phyloP scores from a whole-genome alignment of 108 stramenopile genomes.

The Skeletonema marinoi region DNA sequence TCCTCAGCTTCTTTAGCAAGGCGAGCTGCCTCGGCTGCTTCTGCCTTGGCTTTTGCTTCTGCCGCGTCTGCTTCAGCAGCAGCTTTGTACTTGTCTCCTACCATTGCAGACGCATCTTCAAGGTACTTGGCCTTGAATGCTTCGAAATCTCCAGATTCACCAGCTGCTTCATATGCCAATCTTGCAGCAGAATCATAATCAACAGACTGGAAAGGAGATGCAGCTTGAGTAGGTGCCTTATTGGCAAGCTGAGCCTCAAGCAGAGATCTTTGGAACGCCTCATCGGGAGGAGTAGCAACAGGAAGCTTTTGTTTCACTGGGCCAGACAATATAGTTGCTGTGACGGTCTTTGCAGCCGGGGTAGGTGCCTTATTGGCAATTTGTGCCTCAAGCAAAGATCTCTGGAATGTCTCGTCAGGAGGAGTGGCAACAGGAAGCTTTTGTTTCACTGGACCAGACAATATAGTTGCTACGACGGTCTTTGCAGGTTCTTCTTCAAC shows the following conservation, averaged over 20 bases:
- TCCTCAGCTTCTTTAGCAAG: conserved; percentile 12
- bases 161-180: conserved; percentile 22
- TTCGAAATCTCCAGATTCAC: conserved; percentile 9
- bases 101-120: conserved; percentile 13
- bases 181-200: conserved; percentile 39
- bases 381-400: conserved; percentile 13
- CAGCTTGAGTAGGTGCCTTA: not conserved
- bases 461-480: not conserved
- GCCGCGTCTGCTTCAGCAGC: not conserved
- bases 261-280: conserved; percentile 10
- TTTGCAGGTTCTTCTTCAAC: not conserved
- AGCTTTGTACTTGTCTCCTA: conserved; percentile 9
- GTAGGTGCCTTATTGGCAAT: not conserved
- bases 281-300: not conserved
- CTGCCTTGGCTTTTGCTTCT: not conserved
- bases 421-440: not conserved
- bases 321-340: not conserved
- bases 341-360: too few relatives aligned
- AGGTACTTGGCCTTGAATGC: conserved; percentile 21
- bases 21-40: not conserved
- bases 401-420: conserved; percentile 5
- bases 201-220: conserved; percentile 8
- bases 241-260: conserved; percentile 6
- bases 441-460: not conserved
- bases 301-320: not conserved